Conservation (phyloP, 179 eudicot species). For the Actinidia polygama region DNA sequence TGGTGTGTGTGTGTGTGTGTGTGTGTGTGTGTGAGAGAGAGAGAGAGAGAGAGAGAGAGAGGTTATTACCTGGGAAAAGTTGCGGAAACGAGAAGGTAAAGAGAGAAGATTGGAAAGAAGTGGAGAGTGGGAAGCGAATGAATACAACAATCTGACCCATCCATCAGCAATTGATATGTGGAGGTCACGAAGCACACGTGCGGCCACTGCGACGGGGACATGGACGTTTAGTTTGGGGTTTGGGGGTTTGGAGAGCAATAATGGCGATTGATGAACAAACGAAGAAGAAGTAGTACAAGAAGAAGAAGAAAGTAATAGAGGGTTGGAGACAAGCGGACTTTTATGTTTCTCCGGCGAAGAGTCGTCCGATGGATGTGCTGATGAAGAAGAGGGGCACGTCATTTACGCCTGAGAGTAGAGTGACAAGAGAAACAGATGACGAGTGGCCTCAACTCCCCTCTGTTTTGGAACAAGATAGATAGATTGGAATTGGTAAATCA, state of each 20-base stretch:
- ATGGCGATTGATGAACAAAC: constrained; percentile 36
- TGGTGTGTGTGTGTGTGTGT: background rate
- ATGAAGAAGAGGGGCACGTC: constrained; percentile 1
- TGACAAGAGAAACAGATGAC: background rate
- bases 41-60: background rate
- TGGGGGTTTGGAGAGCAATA: constrained; percentile 32
- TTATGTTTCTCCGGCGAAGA: constrained; percentile 16
- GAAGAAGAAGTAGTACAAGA: constrained; percentile 29
- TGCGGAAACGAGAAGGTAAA: constrained; percentile 51
- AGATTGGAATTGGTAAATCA: too few species aligned
- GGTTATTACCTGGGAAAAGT: constrained; percentile 59
- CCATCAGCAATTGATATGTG: constrained; percentile 53
- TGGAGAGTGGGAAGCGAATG: constrained; percentile 58
- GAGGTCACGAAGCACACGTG: constrained; percentile 42
- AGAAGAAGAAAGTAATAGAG: constrained; percentile 22
- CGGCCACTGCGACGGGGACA: constrained; percentile 26
- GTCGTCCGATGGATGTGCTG: constrained; percentile 4
- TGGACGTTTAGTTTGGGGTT: constrained; percentile 27
- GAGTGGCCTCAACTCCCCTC: background rate
- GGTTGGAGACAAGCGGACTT: background rate
- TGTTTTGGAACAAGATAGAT: background rate
- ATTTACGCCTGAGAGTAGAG: background rate
- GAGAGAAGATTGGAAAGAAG: constrained; percentile 45
- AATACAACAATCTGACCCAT: constrained; percentile 38
- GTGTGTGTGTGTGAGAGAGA: background rate